These are phyloP conservation scores for Dendrocalamus sinicus DNA, from an alignment of 176 grass and related monocot genomes.

Conservation along the genomic window DNA sequence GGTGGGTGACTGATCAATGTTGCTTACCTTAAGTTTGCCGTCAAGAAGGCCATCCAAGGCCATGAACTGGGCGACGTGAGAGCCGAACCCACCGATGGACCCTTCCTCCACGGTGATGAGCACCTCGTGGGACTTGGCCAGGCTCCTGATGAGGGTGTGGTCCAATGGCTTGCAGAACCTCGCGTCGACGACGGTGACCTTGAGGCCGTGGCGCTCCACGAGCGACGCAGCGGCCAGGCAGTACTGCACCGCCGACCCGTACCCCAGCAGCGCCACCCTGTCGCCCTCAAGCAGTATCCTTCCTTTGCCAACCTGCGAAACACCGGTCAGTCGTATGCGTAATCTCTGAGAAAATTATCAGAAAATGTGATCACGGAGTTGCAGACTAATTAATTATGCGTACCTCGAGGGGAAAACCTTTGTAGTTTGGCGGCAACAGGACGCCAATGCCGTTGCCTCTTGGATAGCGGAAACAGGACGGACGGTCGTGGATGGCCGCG, in stretches of 20 bases:
- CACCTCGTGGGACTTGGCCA: constrained; percentile 81
- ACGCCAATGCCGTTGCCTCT: constrained; percentile 88
- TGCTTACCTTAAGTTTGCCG: constrained; percentile 71
- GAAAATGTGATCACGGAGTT: background rate
- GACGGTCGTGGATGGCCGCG: constrained; percentile 86
- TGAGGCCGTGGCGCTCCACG: constrained; percentile 64
- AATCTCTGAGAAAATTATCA: background rate
- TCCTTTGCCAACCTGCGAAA: constrained; percentile 74
- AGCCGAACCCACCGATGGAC: constrained; percentile 92
- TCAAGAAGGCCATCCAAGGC: constrained; percentile 86
- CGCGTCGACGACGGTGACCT: constrained; percentile 83
- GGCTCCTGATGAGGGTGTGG: constrained; percentile 73
- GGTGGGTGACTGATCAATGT: background rate
- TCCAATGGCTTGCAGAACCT: constrained; percentile 98
- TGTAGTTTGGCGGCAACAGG: constrained; percentile 74
- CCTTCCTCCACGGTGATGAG: constrained; percentile 97
- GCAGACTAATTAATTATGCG: background rate
- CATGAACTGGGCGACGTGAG: constrained; percentile 97
- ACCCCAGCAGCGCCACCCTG: constrained; percentile 86
- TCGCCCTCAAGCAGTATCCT: constrained; percentile 81
- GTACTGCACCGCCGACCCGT: constrained; percentile 87
- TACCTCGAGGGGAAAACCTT: constrained; percentile 88
- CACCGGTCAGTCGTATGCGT: background rate
- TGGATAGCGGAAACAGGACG: constrained; percentile 87
- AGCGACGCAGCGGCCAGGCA: constrained; percentile 72